These are phyloP conservation scores for Colletotrichum agaves DNA, from an alignment of 2,329 filamentous ascomycete species.

Conservation along the genomic window DNA sequence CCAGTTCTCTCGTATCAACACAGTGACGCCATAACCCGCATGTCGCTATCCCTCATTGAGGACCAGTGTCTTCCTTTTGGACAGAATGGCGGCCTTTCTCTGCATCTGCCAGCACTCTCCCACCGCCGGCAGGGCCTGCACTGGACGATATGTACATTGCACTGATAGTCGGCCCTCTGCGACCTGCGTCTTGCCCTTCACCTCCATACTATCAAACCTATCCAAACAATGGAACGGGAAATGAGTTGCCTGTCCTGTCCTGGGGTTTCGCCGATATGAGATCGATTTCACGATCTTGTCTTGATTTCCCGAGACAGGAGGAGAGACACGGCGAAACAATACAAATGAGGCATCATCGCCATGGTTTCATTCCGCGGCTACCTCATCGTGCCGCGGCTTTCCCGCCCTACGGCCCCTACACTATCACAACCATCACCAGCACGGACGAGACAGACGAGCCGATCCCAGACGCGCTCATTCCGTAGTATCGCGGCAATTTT, in stretches of 20 bases:
- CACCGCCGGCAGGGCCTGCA: conserved; percentile 22
- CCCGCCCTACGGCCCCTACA: conserved; percentile 11
- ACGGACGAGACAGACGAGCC: conserved; percentile 14
- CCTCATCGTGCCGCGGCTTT: conserved; percentile 33
- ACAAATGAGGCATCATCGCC: conserved; percentile 30
- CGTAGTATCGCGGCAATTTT: conserved; percentile 36
- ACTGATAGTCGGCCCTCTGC: not conserved
- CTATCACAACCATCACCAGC: not conserved
- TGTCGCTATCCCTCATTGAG: conserved; percentile 35
- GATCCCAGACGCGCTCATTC: conserved; percentile 36
- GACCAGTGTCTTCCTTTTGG: conserved; percentile 2
- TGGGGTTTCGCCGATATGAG: conserved; percentile 35
- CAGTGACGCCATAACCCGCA: conserved; percentile 37
- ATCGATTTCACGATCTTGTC: conserved; percentile 31
- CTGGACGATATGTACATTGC: not conserved
- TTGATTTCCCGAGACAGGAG: conserved; percentile 34
- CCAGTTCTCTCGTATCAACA: conserved; percentile 37
- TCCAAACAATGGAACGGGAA: not conserved
- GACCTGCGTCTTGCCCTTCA: no score
- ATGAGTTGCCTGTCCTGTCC: conserved; percentile 23
- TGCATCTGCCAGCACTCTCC: conserved; percentile 7
- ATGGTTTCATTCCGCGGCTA: conserved; percentile 29
- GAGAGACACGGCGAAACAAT: conserved; percentile 33
- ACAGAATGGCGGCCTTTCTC: conserved; percentile 9
- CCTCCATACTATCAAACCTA: not conserved